A percentile compares a stretch with the other conserved stretches of the same genome.
Evolutionary conservation across 345 rosid species (phyloP).

Genomic region (Eucalyptus camaldulensis): DNA sequence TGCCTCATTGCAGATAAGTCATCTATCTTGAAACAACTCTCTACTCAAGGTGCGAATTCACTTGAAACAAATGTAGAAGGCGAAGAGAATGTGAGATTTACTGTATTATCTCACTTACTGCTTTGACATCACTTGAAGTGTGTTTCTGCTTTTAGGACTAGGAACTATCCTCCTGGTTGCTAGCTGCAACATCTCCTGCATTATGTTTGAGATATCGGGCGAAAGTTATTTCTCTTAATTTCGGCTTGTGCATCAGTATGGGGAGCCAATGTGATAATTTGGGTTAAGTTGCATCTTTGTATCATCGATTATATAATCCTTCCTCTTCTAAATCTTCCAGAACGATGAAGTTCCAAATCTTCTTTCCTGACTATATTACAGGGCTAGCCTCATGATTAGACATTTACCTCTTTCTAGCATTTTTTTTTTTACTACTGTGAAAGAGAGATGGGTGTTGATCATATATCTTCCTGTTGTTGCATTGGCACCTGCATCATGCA

Average conservation of each 20-base stretch:
- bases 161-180: neutral
- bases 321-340: neutral
- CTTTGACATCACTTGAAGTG: neutral
- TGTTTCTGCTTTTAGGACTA: neutral
- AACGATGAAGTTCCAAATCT: neutral
- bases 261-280: neutral
- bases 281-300: neutral
- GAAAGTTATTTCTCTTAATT: neutral
- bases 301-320: neutral
- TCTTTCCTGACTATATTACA: neutral
- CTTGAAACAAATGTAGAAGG: constrained; percentile 17
- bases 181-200: neutral
- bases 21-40: constrained; percentile 21
- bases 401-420: neutral
- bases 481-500: neutral
- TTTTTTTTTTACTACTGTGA: neutral
- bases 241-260: neutral
- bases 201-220: neutral
- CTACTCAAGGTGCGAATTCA: constrained; percentile 3
- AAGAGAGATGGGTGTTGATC: neutral
- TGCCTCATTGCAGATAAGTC: constrained; percentile 13
- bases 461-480: neutral
- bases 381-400: neutral
- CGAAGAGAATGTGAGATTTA: constrained; percentile 48
- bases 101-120: neutral